phyloP scores from a whole-genome alignment of 1,284 basidiomycete genomes.

The Fistulinella cinereoalba region DNA sequence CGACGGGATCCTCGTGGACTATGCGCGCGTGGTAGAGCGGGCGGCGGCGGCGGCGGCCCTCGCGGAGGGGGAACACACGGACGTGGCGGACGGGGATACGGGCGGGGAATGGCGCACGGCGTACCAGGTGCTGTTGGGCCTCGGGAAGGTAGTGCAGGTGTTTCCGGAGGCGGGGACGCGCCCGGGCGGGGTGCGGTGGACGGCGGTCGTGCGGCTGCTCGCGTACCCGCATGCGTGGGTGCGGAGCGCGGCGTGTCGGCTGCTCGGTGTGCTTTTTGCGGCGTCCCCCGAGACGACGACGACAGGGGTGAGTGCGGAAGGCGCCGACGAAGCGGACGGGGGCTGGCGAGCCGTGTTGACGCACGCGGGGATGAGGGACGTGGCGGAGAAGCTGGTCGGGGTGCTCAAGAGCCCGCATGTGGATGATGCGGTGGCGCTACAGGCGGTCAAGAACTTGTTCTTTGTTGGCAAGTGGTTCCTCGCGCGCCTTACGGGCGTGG shows the following conservation, averaged over 20 bases:
- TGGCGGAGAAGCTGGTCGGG: conserved; percentile 74
- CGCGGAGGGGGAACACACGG: conserved; percentile 22
- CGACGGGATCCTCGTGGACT: conserved; percentile 56
- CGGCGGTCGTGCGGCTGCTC: conserved; percentile 62
- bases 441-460: conserved; percentile 93
- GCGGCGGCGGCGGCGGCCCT: conserved; percentile 46
- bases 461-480: conserved; percentile 86
- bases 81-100: conserved; percentile 37
- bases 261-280: conserved; percentile 73
- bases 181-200: conserved; percentile 55
- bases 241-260: conserved; percentile 75
- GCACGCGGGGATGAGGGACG: conserved; percentile 56
- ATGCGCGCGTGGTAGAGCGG: conserved; percentile 50
- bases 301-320: conserved; percentile 8
- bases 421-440: conserved; percentile 75
- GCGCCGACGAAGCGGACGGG: background rate
- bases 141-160: conserved; percentile 63
- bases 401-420: conserved; percentile 84
- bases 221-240: conserved; percentile 96
- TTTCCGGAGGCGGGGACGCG: conserved; percentile 45
- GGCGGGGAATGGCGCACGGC: conserved; percentile 80
- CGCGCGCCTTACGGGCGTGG: conserved; percentile 9
- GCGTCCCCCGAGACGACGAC: conserved; percentile 31
- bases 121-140: conserved; percentile 74
- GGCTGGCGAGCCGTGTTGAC: conserved; percentile 41